A percentile compares a stretch with the other conserved stretches of the same genome.
These are phyloP conservation scores for Aphanomyces invadans DNA, from an alignment of 352 stramenopile genomes.

Conservation along the genomic window DNA sequence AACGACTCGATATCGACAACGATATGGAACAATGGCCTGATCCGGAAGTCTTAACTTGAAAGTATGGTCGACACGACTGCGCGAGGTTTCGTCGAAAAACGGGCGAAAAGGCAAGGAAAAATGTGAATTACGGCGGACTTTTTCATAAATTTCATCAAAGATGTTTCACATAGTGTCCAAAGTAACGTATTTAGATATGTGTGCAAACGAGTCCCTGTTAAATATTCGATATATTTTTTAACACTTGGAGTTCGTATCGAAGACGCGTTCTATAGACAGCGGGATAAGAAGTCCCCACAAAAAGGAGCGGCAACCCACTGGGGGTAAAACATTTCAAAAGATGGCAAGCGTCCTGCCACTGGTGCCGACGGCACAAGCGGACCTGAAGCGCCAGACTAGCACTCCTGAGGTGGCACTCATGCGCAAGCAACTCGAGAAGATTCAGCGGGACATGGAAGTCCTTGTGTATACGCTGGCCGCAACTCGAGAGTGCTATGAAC, in stretches of 20 bases:
- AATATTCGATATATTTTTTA: not conserved
- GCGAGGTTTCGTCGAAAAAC: too few relatives aligned
- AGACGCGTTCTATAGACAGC: not conserved
- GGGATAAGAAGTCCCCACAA: not conserved
- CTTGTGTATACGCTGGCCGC: slow-evolving; percentile 7
- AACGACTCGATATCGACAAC: too few relatives aligned
- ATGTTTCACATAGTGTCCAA: not conserved
- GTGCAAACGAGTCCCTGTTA: too few relatives aligned
- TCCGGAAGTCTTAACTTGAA: not conserved
- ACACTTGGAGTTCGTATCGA: not conserved
- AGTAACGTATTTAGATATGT: too few relatives aligned
- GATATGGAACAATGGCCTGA: not conserved
- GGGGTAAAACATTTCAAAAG: not conserved
- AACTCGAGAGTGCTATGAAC: slow-evolving; percentile 10
- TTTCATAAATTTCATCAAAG: not conserved
- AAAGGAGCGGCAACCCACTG: not conserved
- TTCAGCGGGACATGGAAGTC: slow-evolving; percentile 6
- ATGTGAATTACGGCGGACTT: too few relatives aligned
- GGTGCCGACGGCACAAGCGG: not conserved
- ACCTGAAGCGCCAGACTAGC: not conserved
- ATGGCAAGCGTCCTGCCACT: not conserved
- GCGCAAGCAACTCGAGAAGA: slow-evolving; percentile 13
- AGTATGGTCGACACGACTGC: too few relatives aligned
- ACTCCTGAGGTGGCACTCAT: slow-evolving; percentile 3
- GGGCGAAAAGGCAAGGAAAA: too few relatives aligned